Conservation (phyloP, 306 rosid genomes). For the Cicer pinnatifidum region DNA sequence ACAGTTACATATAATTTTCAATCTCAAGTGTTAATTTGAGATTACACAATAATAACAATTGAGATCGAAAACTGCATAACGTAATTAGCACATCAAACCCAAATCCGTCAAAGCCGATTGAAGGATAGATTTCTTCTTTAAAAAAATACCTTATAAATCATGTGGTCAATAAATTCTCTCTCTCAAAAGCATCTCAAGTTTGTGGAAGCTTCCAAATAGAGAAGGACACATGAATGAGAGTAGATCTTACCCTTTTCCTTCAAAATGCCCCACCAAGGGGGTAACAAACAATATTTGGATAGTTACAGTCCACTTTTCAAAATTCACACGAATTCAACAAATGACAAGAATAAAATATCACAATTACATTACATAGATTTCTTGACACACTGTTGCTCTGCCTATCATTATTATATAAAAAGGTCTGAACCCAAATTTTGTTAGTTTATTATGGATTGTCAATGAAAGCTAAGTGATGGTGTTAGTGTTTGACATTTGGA, state of each 20-base stretch:
- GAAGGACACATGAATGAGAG: constrained; percentile 58
- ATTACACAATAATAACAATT: not conserved
- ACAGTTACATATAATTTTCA: too few relatives aligned
- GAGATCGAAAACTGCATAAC: too few relatives aligned
- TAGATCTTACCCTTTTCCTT: constrained; percentile 52
- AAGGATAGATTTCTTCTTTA: not conserved
- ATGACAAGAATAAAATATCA: constrained; percentile 61
- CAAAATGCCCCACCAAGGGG: constrained; percentile 64
- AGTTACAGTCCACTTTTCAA: constrained; percentile 59
- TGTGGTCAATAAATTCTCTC: constrained; percentile 24
- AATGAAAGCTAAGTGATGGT: constrained; percentile 36
- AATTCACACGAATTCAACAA: constrained; percentile 43
- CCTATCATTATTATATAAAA: constrained; percentile 36
- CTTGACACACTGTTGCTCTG: constrained; percentile 54
- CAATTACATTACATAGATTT: constrained; percentile 57
- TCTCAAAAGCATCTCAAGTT: constrained; percentile 59
- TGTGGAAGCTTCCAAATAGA: constrained; percentile 71
- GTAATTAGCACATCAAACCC: too few relatives aligned
- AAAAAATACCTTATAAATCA: not conserved
- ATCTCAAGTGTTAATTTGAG: too few relatives aligned
- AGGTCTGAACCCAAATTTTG: constrained; percentile 53
- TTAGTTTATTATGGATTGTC: constrained; percentile 45
- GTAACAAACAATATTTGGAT: constrained; percentile 58
- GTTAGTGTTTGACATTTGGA: constrained; percentile 50
- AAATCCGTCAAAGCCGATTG: too few relatives aligned